Evolutionary conservation across 2,329 filamentous ascomycete species (phyloP).

Genomic region (Microascus cirrosus): DNA sequence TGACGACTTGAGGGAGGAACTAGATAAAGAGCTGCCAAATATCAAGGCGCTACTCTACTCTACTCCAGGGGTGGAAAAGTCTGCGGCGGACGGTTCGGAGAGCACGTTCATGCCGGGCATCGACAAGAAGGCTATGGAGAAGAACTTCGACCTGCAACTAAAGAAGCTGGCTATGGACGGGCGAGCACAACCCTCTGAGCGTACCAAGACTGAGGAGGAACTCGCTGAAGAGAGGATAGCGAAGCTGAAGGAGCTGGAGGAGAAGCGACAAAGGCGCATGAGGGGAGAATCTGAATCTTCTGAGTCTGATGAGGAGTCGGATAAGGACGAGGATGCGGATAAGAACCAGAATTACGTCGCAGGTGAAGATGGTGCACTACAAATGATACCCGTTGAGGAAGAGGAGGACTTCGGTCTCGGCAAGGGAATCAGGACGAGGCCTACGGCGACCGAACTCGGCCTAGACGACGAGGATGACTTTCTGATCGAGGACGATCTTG

Average conservation of each 20-base stretch:
- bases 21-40: constrained; percentile 73
- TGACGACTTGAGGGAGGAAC: constrained; percentile 69
- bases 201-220: constrained; percentile 88
- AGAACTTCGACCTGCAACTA: constrained; percentile 77
- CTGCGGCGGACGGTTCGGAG: constrained; percentile 1
- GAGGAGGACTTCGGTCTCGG: constrained; percentile 50
- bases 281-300: constrained; percentile 63
- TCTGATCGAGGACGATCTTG: constrained; percentile 74
- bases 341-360: constrained; percentile 22
- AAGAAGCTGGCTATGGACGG: constrained; percentile 76
- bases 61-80: constrained; percentile 21
- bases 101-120: constrained; percentile 25
- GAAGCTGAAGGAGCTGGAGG: constrained; percentile 69
- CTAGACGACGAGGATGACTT: constrained; percentile 95
- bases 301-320: constrained; percentile 40
- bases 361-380: constrained; percentile 5
- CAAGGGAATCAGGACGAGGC: constrained; percentile 42
- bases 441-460: constrained; percentile 51
- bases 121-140: constrained; percentile 61
- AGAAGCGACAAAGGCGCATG: constrained; percentile 77
- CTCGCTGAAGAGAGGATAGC: constrained; percentile 66
- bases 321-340: constrained; percentile 24
- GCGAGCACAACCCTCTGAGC: constrained; percentile 72
- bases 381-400: constrained; percentile 24
- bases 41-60: constrained; percentile 61